A percentile compares a stretch with the other conserved stretches of the same genome.
These are phyloP conservation scores for Metarhizium album DNA, from an alignment of 2,329 filamentous ascomycete species.

Conservation along the genomic window DNA sequence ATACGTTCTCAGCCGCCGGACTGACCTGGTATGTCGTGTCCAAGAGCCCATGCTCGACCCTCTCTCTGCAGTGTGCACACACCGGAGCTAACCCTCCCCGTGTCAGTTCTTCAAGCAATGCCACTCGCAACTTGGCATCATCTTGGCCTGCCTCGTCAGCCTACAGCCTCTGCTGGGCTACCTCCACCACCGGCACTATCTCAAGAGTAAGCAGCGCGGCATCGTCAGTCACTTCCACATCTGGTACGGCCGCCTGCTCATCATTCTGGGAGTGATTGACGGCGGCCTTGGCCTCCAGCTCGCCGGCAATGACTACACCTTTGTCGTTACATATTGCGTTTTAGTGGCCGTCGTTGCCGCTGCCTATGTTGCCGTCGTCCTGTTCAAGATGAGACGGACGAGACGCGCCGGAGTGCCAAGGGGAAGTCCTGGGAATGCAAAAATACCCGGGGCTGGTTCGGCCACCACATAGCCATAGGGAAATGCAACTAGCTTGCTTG, in stretches of 20 bases:
- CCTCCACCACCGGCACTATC: slow-evolving; percentile 45
- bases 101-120: slow-evolving; percentile 40
- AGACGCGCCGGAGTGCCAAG: not conserved
- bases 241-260: slow-evolving; percentile 49
- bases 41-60: no score
- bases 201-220: slow-evolving; percentile 35
- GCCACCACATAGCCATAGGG: not conserved
- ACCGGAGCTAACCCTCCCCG: slow-evolving; percentile 9
- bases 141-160: slow-evolving; percentile 41
- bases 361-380: slow-evolving; percentile 26
- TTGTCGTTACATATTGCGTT: slow-evolving; percentile 44
- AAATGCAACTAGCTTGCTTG: no score
- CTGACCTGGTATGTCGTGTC: slow-evolving; percentile 33
- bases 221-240: slow-evolving; percentile 46
- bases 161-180: slow-evolving; percentile 49
- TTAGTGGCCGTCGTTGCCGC: slow-evolving; percentile 38
- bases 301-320: slow-evolving; percentile 26
- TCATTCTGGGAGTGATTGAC: slow-evolving; percentile 50
- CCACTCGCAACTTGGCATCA: slow-evolving; percentile 47
- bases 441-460: not conserved
- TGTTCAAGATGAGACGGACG: not conserved
- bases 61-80: not conserved
- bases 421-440: not conserved
- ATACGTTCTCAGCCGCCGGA: slow-evolving; percentile 33
- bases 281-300: slow-evolving; percentile 50